phyloP scores from a whole-genome alignment of 371 early-diverging fungal species.

The Mortierella sp. region DNA sequence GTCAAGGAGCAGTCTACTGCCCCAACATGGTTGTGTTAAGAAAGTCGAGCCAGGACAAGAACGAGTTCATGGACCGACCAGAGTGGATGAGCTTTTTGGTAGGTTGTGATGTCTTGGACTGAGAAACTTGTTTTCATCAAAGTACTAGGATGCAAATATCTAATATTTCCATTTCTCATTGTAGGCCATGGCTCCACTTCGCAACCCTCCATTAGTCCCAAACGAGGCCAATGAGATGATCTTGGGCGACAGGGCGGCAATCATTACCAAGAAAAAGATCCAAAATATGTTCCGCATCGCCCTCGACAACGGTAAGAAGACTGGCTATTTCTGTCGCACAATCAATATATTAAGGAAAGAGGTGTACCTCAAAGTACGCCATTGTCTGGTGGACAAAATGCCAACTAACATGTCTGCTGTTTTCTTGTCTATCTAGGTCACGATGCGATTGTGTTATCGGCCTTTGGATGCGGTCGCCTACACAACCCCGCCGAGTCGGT shows the following conservation, averaged over 20 bases:
- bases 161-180: not conserved
- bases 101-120: not conserved
- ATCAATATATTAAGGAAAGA: not conserved
- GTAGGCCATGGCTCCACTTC: slow-evolving; percentile 51
- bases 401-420: not conserved
- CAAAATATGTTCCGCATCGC: slow-evolving; percentile 58
- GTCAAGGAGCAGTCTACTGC: slow-evolving; percentile 60
- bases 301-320: slow-evolving; percentile 43
- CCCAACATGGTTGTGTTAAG: slow-evolving; percentile 61
- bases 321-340: not conserved
- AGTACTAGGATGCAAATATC: not conserved
- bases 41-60: slow-evolving; percentile 45
- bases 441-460: slow-evolving; percentile 61
- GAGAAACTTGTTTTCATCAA: not conserved
- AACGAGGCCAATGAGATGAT: slow-evolving; percentile 48
- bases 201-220: slow-evolving; percentile 51
- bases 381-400: not conserved
- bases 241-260: slow-evolving; percentile 41
- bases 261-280: slow-evolving; percentile 55
- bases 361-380: no score
- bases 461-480: slow-evolving; percentile 63
- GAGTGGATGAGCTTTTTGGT: slow-evolving; percentile 63
- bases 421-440: slow-evolving; percentile 41
- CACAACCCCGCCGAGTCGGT: slow-evolving; percentile 59
- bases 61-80: slow-evolving; percentile 59